These are phyloP conservation scores for Epichloe bromicola DNA, from an alignment of 2,329 filamentous ascomycete species.

Conservation along the genomic window DNA sequence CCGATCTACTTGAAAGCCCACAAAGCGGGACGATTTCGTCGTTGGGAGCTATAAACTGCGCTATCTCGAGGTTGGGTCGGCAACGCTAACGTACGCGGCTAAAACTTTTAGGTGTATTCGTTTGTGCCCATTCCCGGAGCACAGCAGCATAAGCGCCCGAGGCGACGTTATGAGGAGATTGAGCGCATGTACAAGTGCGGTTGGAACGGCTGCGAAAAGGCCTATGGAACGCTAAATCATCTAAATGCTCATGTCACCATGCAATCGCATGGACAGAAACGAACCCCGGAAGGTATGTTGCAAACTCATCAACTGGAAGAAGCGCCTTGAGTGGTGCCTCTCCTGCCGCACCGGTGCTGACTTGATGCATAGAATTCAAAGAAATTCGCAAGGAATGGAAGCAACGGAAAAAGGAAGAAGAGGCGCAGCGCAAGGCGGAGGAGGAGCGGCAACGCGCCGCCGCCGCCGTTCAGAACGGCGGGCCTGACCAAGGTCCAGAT, in stretches of 20 bases:
- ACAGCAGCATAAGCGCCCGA: slow-evolving; percentile 91
- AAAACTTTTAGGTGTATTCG: slow-evolving; percentile 74
- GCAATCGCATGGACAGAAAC: slow-evolving; percentile 91
- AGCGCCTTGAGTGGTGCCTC: not conserved
- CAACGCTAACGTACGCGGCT: slow-evolving; percentile 7
- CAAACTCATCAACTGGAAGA: not conserved
- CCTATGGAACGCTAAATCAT: slow-evolving; percentile 94
- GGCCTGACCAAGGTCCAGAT: slow-evolving; percentile 29
- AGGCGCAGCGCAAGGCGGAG: slow-evolving; percentile 75
- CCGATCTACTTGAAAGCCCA: not conserved
- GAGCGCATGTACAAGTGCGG: slow-evolving; percentile 99
- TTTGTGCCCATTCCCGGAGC: slow-evolving; percentile 96
- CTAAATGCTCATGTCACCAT: slow-evolving; percentile 97
- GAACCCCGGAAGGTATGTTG: slow-evolving; percentile 85
- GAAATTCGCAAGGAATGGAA: slow-evolving; percentile 99
- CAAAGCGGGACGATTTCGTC: not conserved
- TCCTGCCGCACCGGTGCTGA: not conserved
- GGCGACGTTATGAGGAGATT: slow-evolving; percentile 92
- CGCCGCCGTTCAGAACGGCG: slow-evolving; percentile 28
- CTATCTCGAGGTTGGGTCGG: not conserved
- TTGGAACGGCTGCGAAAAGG: slow-evolving; percentile 97
- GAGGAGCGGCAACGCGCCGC: slow-evolving; percentile 60
- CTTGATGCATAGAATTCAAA: slow-evolving; percentile 67
- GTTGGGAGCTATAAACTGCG: not conserved
- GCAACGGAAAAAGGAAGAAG: slow-evolving; percentile 98